Base-by-base conservation (phyloP, 2,329 filamentous ascomycete species). In the Emergomyces orientalis region DNA sequence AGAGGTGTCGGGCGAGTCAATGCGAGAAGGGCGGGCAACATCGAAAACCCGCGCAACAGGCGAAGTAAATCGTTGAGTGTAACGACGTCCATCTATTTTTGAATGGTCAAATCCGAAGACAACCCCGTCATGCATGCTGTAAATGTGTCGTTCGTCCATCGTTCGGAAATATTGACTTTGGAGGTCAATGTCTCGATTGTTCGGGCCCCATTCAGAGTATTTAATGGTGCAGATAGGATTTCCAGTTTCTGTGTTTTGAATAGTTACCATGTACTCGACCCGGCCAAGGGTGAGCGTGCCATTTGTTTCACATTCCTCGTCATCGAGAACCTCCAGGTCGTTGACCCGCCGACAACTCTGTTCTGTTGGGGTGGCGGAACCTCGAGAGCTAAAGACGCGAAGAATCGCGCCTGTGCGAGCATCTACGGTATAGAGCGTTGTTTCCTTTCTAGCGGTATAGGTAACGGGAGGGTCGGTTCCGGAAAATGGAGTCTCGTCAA, bases 201-300 rank as follows among this genome's bases (percentile, higher is more conserved):
- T 99, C 17, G 92, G 90, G 0, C 86, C 87, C 94, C 94, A 99
- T 74, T 99, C 94, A 13, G 91, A 89, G 72, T 95, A 99, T 67
- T 86, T 92, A 68, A 99, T 84, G 0, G 90, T 96, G 70, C 91
- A 96, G 65, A 99, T 88, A 8, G 86, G 84, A 64, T 88, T 84
- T 1, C 88, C 87, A 3, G 85, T 87, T 68, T 88, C 84, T 54
- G 82, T 84, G 64, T 90, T 87, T 67, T 91, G 88, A 54, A 99
- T 95, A 62, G 84, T 86, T 64, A 99, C 88, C 6, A 85, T 93
- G 75, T 99, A 99, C 74, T 97, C 91, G 47, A 90, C 91, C 60
- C 90, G 85, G 34, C 91, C 91, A 1, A 97, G 81, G 0, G 89
- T 91, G 65, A 96, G 84, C 41, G 88, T 94, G 39, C 91, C 89